Evolutionary conservation across 2,329 filamentous ascomycete genomes (phyloP).

Genomic region (Stagonosporopsis chrysanthemi): DNA sequence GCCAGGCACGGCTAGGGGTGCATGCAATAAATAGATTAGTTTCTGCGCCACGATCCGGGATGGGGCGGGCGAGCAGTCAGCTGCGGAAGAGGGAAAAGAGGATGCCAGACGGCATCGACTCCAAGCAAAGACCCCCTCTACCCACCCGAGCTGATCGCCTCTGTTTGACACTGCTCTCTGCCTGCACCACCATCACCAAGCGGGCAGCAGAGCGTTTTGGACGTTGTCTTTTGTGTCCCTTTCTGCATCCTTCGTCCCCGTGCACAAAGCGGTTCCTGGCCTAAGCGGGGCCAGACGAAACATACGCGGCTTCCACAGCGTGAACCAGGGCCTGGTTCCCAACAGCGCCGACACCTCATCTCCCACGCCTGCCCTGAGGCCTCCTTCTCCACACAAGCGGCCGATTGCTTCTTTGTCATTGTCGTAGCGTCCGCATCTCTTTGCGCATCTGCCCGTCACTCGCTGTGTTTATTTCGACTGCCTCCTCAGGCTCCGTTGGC

Average conservation of each 20-base stretch:
- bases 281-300: conserved; percentile 21
- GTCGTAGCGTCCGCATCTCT: conserved; percentile 1
- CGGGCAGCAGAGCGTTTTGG: conserved; percentile 10
- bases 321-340: conserved; percentile 15
- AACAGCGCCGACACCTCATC: conserved; percentile 20
- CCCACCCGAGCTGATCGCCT: conserved; percentile 16
- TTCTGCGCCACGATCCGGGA: conserved; percentile 20
- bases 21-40: conserved; percentile 21
- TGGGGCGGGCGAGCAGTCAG: conserved; percentile 20
- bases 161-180: conserved; percentile 15
- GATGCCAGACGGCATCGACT: conserved; percentile 5
- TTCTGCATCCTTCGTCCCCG: conserved; percentile 10
- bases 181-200: conserved; percentile 18
- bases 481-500: conserved; percentile 19
- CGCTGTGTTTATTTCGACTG: conserved; percentile 14
- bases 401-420: conserved; percentile 15
- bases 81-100: conserved; percentile 13
- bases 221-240: conserved; percentile 11
- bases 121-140: conserved; percentile 15
- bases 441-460: conserved; percentile 7
- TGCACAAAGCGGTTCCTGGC: conserved; percentile 13
- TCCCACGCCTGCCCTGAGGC: conserved; percentile 17
- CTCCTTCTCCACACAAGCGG: conserved; percentile 15
- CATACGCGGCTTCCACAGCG: conserved; percentile 21
- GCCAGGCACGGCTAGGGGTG: conserved; percentile 13